A percentile compares a stretch with the other conserved stretches of the same genome.
Evolutionary conservation across 441 rosid species (phyloP).

Genomic region (Brassica hybrid): DNA sequence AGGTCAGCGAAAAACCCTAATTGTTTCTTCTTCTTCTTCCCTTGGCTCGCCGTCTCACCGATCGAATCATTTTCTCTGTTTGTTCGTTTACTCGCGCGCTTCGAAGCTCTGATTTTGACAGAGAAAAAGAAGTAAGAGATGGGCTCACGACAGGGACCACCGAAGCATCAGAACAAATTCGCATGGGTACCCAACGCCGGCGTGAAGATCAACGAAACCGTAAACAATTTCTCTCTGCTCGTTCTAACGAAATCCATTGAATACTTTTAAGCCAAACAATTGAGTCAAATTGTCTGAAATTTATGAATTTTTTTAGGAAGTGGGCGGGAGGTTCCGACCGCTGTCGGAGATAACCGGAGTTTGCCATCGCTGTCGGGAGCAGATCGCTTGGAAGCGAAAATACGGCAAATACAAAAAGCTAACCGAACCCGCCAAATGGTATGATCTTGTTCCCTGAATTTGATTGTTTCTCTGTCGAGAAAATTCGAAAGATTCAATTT

Average conservation of each 20-base stretch:
- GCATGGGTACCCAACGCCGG: slow-evolving; percentile 97
- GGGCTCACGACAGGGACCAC: slow-evolving; percentile 73
- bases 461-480: slow-evolving; percentile 1
- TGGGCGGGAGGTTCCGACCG: slow-evolving; percentile 79
- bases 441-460: neutral
- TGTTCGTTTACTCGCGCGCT: neutral
- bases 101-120: neutral
- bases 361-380: slow-evolving; percentile 80
- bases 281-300: neutral
- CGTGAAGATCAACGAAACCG: slow-evolving; percentile 83
- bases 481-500: neutral
- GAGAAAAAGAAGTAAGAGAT: slow-evolving; percentile 43
- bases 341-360: slow-evolving; percentile 85
- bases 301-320: slow-evolving; percentile 56
- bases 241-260: neutral
- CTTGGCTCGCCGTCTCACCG: slow-evolving; percentile 12
- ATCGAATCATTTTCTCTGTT: slow-evolving; percentile 5
- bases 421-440: slow-evolving; percentile 87
- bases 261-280: neutral
- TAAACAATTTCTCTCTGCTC: slow-evolving; percentile 29
- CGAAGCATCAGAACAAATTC: slow-evolving; percentile 81
- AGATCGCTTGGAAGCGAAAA: slow-evolving; percentile 94
- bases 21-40: neutral
- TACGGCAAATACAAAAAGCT: slow-evolving; percentile 90
- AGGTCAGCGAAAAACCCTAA: slow-evolving; percentile 3